Base-by-base conservation (phyloP, 2,329 filamentous ascomycete species). In the Tolypocladium capitatum region DNA sequence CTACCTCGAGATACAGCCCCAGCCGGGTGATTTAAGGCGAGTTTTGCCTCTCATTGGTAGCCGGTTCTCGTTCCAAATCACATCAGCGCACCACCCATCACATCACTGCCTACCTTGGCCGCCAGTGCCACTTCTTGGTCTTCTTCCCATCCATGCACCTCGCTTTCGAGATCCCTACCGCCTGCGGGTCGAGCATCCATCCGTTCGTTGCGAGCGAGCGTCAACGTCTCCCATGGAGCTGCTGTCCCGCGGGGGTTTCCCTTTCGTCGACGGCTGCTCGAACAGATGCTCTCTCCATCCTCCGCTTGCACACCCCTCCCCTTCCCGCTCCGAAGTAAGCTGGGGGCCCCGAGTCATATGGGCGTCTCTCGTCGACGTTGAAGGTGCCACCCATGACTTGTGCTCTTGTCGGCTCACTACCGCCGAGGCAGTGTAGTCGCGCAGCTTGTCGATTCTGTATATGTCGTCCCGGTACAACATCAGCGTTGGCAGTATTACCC, bases 1-100 rank as follows among this genome's bases (percentile, higher is more conserved):
- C 56, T 78, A 75, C 59, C 68, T 76, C 59, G 72, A 74, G 47
- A 68, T 76, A 56, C 69, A 68, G 47, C 63, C 69, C 46, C 67
- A 70, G 56, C 60, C 67, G 31, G 63, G 60, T 70, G 74, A 78
- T 60, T 74, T 77, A 67, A 74, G 75, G 75, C 78, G 62, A 61
- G 75, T 73, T 42, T 43, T 49, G 48, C 28, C 48, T 57, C 28
- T 48, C 48, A 53, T 60, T 58, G 50, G 48, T 46, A 50, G 50
- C 47, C 35, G 18, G 34, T 53, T 49, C 47, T 51, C 49, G 47
- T 51, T 50, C 45, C 47, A 46, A 45, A 48, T 41, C 38, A 41
- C 41, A 41, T 14, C 30, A 21, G 45, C 48, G 43, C 49, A 35
- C 41, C 14, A 30, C 40, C 49, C 27, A 27, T 47, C 48, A 50